Base-by-base conservation (phyloP, 23 red algal species). In the Chondrus crispus region DNA sequence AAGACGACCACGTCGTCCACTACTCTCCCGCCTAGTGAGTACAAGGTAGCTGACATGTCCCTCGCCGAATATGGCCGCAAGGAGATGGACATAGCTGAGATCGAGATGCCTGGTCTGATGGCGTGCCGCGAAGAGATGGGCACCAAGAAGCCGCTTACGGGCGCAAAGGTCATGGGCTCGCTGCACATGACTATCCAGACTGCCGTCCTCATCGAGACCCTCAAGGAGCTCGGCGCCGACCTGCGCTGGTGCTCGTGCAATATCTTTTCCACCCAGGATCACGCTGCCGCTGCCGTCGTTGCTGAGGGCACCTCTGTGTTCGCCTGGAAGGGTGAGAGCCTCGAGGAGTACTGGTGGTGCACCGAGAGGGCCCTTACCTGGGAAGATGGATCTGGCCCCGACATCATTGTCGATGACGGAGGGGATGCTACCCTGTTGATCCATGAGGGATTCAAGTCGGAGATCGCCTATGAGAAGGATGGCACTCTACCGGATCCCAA, bases 111-210 rank as follows among this genome's bases (percentile, higher is more conserved):
- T 1, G 96, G 96, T 8, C 76, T 98, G 20, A 96, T 98, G 93
- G 93, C 89, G 37, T 87, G 78, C 24, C 94, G 96, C 30, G 89
- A 95, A 26, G 96, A 98, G 74, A 93, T 95, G 63, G 96, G 93
- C 33, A 26, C 93, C 39, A 70, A 62, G 49, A 95, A 98, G 84
- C 96, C 96, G 0, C 91, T 98, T 1, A 28, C 84, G 30, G 96
- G 96, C 37, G 85, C 93, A 6, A 88, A 95, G 62, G 94, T 98
- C 14, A 95, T 95, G 87, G 96, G 96, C 42, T 98, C 96, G 4
- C 80, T 98, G 40, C 96, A 98, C 84, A 98, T 98, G 96, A 98
- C 96, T 49, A 91, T 98, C 35, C 96, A 98, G 80, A 98, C 96
- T 5, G 96, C 93, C 35, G 96, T 98, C 38, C 88, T 98, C 28